Conservation (phyloP, 2,329 filamentous ascomycete species). For the Truncatella angustata region DNA sequence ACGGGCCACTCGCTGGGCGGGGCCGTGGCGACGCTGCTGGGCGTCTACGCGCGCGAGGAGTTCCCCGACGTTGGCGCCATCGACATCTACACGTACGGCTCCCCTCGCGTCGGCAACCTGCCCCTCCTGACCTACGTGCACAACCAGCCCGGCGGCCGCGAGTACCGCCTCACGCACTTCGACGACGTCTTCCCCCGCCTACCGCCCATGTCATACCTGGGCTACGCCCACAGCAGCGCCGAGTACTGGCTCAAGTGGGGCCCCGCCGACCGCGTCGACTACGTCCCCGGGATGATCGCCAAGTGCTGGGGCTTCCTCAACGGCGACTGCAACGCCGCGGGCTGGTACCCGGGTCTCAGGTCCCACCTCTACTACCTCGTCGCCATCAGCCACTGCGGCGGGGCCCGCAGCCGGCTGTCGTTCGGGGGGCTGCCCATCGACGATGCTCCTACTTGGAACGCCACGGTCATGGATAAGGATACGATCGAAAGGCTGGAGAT, state of each 20-base stretch:
- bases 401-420: no score
- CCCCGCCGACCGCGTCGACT: background rate
- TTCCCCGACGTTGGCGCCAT: background rate
- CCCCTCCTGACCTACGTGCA: background rate
- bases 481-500: background rate
- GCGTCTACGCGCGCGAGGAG: background rate
- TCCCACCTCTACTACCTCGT: background rate
- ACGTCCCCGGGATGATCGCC: background rate
- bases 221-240: background rate
- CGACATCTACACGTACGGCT: background rate
- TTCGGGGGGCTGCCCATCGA: no score
- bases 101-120: background rate
- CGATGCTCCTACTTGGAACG: background rate
- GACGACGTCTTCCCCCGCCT: background rate
- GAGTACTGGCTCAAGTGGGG: background rate
- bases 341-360: background rate
- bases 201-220: background rate
- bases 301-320: background rate
- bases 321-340: background rate
- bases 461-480: background rate
- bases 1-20: background rate
- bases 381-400: background rate
- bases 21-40: background rate
- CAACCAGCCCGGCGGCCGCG: background rate
- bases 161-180: background rate